These are phyloP conservation scores for Candida montana DNA, from an alignment of 805 yeast genomes.

Conservation along the genomic window DNA sequence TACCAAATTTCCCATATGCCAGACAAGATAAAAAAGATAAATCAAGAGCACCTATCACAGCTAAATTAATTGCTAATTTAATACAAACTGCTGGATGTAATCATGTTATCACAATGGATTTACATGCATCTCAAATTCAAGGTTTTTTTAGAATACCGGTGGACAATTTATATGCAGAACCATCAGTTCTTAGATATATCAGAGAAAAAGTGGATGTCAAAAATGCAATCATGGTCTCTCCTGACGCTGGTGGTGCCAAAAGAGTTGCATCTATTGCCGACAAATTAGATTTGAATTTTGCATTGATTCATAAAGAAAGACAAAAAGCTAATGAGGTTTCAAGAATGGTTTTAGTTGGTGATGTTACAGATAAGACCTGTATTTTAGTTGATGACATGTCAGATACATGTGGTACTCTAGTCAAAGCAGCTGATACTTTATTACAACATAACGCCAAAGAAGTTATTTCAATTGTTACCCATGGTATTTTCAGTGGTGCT, in stretches of 20 bases:
- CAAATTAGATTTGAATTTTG: conserved; percentile 84
- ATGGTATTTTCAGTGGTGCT: conserved; percentile 84
- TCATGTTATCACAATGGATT: conserved; percentile 94
- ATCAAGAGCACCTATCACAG: conserved; percentile 93
- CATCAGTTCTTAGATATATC: conserved; percentile 79
- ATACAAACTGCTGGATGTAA: conserved; percentile 91
- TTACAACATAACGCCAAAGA: conserved; percentile 74
- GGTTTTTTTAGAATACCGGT: conserved; percentile 95
- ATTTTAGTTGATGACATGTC: conserved; percentile 96
- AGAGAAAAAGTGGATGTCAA: conserved; percentile 52
- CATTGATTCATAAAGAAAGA: conserved; percentile 94
- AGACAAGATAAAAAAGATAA: conserved; percentile 97
- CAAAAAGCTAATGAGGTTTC: conserved; percentile 93
- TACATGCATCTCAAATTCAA: conserved; percentile 96
- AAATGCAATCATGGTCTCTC: conserved; percentile 79
- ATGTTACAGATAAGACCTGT: conserved; percentile 78
- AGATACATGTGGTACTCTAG: conserved; percentile 95
- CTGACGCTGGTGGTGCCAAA: conserved; percentile 99
- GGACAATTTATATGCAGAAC: conserved; percentile 93
- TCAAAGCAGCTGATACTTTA: conserved; percentile 88
- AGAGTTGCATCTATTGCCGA: conserved; percentile 95
- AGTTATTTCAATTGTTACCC: conserved; percentile 93
- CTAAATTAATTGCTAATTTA: conserved; percentile 87
- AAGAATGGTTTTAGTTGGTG: conserved; percentile 94
- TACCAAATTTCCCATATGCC: conserved; percentile 95